Conservation (phyloP, 805 yeast species). For the Suhomyces vadensis region DNA sequence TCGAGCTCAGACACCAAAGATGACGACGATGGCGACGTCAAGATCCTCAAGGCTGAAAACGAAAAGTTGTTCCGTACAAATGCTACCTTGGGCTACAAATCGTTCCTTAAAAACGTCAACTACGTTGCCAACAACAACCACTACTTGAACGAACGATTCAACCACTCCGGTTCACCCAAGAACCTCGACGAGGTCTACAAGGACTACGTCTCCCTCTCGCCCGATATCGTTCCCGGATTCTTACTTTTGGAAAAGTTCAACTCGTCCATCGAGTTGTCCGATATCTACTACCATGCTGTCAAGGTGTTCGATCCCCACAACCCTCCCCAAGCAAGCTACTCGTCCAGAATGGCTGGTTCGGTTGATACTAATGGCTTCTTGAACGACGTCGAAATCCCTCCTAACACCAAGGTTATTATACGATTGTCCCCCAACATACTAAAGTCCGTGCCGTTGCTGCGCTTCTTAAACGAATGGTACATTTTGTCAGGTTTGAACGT, state of each 20-base stretch:
- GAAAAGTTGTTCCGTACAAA: slow-evolving; percentile 7
- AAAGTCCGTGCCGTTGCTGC: slow-evolving; percentile 21
- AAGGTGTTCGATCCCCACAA: neutral
- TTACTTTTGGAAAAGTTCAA: slow-evolving; percentile 21
- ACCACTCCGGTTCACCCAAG: slow-evolving; percentile 10
- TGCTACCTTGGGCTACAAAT: slow-evolving; percentile 18
- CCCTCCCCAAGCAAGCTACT: neutral
- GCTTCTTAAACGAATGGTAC: slow-evolving; percentile 39
- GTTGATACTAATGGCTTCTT: neutral
- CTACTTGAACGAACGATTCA: slow-evolving; percentile 15
- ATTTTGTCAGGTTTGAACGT: slow-evolving; percentile 26
- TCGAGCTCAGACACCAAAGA: neutral
- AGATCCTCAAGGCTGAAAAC: neutral
- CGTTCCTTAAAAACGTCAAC: slow-evolving; percentile 28
- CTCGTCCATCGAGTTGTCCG: slow-evolving; percentile 10
- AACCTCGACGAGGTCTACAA: slow-evolving; percentile 9
- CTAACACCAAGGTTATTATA: slow-evolving; percentile 18
- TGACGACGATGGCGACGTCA: neutral
- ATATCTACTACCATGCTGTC: slow-evolving; percentile 20
- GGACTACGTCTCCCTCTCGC: slow-evolving; percentile 16
- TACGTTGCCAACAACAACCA: slow-evolving; percentile 22
- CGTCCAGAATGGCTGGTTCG: neutral
- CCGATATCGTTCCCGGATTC: slow-evolving; percentile 25
- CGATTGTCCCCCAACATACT: slow-evolving; percentile 27
- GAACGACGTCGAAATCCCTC: neutral